Base-by-base conservation (phyloP, 805 yeast genomes). In the Nakazawaea laoshanensis region DNA sequence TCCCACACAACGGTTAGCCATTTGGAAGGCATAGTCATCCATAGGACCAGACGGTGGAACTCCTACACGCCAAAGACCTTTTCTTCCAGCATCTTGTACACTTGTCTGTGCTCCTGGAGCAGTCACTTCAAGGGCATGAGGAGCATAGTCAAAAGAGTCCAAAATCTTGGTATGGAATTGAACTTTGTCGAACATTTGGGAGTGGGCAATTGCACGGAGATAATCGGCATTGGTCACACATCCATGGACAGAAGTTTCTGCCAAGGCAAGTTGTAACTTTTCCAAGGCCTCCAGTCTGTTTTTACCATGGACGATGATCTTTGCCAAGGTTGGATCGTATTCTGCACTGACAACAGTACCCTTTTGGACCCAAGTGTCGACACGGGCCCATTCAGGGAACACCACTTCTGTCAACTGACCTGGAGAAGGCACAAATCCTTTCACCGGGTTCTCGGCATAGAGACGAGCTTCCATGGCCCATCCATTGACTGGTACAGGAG, bases 31-130 rank as follows among this genome's bases (percentile, higher is more conserved):
- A 48, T 78, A 88, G 40, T 77, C 73, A 59, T 89, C 98, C 97
- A 89, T 92, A 39, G 97, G 96, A 29, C 98, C 98, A 25, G 95
- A 85, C 6, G 97, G 97, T 17, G 98, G 98, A 36, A 89, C 97
- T 54, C 98, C 98, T 45, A 82, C 71, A 50, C 82, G 76, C 94
- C 94, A 83, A 54, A 67, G 67, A n/a, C 86, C 80, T 35, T 66
- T 65, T 63, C 98, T 78, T 33, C 94, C 95, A 12, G 95, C 94
- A 57, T 92, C 98, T 62, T 89, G 98, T 30, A 89, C 89, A 3
- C 96, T 84, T 23, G 97, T 89, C 59, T 86, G 86, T 26, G 96
- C 89, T 47, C 98, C 98, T 2, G 97, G 96, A 27, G 74, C 59
- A 20, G 79, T 55, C 25, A 89, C 70, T 59, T 89, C 97, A 55